These are phyloP conservation scores for Scheffersomyces parashehatae DNA, from an alignment of 1,139 yeast genomes.

Conservation along the genomic window DNA sequence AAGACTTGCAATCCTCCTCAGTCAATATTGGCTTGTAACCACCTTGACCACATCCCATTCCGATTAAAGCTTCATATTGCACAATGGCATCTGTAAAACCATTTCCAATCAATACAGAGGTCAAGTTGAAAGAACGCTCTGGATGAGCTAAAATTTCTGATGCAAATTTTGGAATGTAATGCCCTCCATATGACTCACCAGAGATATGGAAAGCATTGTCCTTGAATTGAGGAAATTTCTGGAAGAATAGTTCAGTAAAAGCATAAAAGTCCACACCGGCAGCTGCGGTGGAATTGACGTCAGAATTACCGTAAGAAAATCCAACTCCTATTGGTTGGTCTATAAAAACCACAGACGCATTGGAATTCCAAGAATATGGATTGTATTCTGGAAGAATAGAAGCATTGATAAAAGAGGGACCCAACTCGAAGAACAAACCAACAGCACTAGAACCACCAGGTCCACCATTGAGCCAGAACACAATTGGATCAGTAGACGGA, in stretches of 20 bases:
- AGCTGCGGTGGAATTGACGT: constrained; percentile 52
- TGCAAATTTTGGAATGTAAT: constrained; percentile 77
- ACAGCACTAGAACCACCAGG: constrained; percentile 48
- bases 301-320: constrained; percentile 52
- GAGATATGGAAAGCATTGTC: constrained; percentile 32
- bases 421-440: constrained; percentile 46
- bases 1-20: constrained; percentile 51
- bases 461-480: constrained; percentile 50
- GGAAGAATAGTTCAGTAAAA: constrained; percentile 35
- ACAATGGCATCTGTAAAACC: constrained; percentile 75
- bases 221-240: constrained; percentile 16
- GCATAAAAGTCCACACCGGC: constrained; percentile 78
- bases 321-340: constrained; percentile 49
- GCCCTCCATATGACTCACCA: constrained; percentile 87
- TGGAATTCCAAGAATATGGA: constrained; percentile 45
- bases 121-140: constrained; percentile 61
- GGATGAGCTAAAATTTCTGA: constrained; percentile 63
- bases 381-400: constrained; percentile 38
- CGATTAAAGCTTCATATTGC: constrained; percentile 55
- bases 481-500: constrained; percentile 44
- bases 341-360: constrained; percentile 47
- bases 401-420: constrained; percentile 40
- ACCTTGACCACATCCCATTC: constrained; percentile 78
- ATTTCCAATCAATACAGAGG: constrained; percentile 75
- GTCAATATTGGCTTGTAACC: constrained; percentile 65